Percentiles rank a stretch among this genome's conserved stretches.
Evolutionary conservation across 1,139 yeast genomes (phyloP).

Genomic region (Zygoascus hellenicus): DNA sequence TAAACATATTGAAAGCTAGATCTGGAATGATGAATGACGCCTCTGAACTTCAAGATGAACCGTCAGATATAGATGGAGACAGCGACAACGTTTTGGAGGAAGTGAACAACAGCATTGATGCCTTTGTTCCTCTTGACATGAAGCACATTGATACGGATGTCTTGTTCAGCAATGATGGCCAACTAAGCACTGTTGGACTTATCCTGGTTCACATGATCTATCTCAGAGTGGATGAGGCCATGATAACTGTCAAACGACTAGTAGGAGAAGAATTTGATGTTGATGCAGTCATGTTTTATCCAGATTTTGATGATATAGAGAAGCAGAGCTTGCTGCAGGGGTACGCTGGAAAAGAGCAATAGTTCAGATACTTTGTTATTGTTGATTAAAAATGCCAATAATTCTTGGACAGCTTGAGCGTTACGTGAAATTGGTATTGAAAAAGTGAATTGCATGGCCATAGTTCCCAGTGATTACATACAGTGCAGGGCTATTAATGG

Average conservation of each 20-base stretch:
- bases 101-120: not conserved
- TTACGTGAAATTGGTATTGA: too few species aligned
- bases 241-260: constrained; percentile 26
- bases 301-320: constrained; percentile 10
- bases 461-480: too few species aligned
- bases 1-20: constrained; percentile 15
- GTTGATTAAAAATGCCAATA: too few species aligned
- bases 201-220: constrained; percentile 25
- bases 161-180: constrained; percentile 21
- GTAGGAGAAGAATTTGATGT: constrained; percentile 30
- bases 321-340: constrained; percentile 6
- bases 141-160: constrained; percentile 5
- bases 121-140: constrained; percentile 2
- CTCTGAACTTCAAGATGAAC: not conserved
- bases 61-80: constrained; percentile 10
- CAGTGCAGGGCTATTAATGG: too few species aligned
- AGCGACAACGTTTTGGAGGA: not conserved
- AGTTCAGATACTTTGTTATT: too few species aligned
- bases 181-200: constrained; percentile 24
- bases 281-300: constrained; percentile 13
- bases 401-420: too few species aligned
- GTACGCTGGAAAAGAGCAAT: too few species aligned
- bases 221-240: constrained; percentile 25
- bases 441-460: too few species aligned
- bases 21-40: constrained; percentile 14